Evolutionary conservation across 306 rosid species (phyloP).

Genomic region (Sesbania bispinosa): DNA sequence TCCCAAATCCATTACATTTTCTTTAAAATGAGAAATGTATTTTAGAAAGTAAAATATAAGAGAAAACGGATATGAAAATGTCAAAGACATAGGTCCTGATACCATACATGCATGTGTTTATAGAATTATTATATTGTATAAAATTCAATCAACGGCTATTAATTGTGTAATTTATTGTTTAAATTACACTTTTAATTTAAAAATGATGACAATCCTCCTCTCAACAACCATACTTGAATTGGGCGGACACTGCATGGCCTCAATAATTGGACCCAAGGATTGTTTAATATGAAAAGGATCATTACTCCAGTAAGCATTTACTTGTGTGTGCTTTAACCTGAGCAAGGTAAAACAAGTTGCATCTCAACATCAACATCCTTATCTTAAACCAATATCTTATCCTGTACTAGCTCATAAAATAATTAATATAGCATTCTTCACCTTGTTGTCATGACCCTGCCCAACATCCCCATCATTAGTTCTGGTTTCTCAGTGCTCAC

Average conservation of each 20-base stretch:
- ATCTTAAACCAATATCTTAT: conserved; percentile 20
- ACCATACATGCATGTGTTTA: not conserved
- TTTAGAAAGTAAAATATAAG: not conserved
- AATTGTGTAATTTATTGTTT: not conserved
- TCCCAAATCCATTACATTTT: no score
- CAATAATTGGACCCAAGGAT: conserved; percentile 29
- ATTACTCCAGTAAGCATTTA: not conserved
- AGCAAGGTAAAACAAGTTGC: conserved; percentile 5
- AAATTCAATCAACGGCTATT: not conserved
- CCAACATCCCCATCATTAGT: conserved; percentile 22
- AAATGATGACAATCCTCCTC: not conserved
- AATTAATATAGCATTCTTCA: not conserved
- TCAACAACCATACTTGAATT: not conserved
- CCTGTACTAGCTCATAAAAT: not conserved
- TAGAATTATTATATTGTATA: not conserved
- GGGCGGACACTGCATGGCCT: conserved; percentile 17
- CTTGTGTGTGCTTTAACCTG: conserved; percentile 11
- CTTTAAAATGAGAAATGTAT: no score
- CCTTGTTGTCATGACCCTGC: conserved; percentile 24
- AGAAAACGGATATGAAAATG: not conserved
- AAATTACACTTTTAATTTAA: not conserved
- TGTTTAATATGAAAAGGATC: conserved; percentile 21
- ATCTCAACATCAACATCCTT: conserved; percentile 23
- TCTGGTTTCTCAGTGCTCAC: not conserved
- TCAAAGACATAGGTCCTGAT: not conserved